Conservation (phyloP, 2,329 filamentous ascomycete species). For the Hypoxylon sp. region DNA sequence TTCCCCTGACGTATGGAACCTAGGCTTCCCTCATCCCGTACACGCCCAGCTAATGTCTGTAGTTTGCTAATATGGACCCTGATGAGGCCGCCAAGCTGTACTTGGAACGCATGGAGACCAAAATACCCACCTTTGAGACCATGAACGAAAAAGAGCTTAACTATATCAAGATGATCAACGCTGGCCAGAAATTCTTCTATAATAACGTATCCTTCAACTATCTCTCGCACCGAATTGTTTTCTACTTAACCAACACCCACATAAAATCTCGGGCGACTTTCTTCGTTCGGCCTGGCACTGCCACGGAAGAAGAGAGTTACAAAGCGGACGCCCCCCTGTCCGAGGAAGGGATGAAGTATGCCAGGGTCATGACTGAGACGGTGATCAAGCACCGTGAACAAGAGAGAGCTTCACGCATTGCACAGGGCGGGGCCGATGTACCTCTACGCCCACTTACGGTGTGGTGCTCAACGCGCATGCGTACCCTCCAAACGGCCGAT, state of each 20-base stretch:
- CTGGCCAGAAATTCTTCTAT: slow-evolving; percentile 90
- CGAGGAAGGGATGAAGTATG: slow-evolving; percentile 82
- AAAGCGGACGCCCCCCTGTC: slow-evolving; percentile 90
- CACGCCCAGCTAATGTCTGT: slow-evolving; percentile 33
- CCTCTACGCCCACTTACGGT: slow-evolving; percentile 85
- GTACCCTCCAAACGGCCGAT: slow-evolving; percentile 90
- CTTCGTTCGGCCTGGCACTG: slow-evolving; percentile 88
- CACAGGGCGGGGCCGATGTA: slow-evolving; percentile 74
- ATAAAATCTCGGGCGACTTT: slow-evolving; percentile 96
- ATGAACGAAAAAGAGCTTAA: slow-evolving; percentile 96
- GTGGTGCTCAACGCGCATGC: slow-evolving; percentile 93
- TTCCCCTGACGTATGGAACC: slow-evolving; percentile 80
- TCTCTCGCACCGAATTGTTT: slow-evolving; percentile 95
- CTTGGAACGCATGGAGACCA: slow-evolving; percentile 86
- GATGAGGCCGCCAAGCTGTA: slow-evolving; percentile 95
- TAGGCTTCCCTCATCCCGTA: neutral
- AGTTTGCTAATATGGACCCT: slow-evolving; percentile 92
- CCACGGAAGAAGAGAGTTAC: slow-evolving; percentile 90
- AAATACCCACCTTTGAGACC: slow-evolving; percentile 95
- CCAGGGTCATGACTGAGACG: slow-evolving; percentile 86
- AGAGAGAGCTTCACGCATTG: slow-evolving; percentile 77
- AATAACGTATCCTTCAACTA: slow-evolving; percentile 99
- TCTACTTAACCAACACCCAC: slow-evolving; percentile 96
- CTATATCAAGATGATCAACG: slow-evolving; percentile 99
- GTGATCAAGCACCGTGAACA: slow-evolving; percentile 85